These are phyloP conservation scores for Vigna unguiculata DNA, from an alignment of 306 rosid genomes.

Conservation along the genomic window DNA sequence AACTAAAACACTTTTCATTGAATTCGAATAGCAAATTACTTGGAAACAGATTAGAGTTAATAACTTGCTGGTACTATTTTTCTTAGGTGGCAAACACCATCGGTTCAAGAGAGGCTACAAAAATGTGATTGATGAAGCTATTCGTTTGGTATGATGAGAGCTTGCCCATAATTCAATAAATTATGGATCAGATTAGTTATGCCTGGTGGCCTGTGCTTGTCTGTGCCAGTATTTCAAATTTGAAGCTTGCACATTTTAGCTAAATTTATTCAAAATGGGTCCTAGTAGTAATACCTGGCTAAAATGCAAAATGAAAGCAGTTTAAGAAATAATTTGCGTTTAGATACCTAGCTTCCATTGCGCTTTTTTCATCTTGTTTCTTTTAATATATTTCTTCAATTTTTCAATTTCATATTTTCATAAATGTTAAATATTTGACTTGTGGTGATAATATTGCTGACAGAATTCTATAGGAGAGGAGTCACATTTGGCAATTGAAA, in stretches of 20 bases:
- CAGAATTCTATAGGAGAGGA: constrained; percentile 91
- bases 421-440: constrained; percentile 42
- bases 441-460: constrained; percentile 36
- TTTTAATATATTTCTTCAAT: neutral
- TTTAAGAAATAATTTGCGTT: constrained; percentile 5
- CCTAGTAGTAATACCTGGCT: constrained; percentile 11
- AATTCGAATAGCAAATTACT: constrained; percentile 18
- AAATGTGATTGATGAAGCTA: constrained; percentile 96
- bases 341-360: constrained; percentile 25
- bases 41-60: neutral
- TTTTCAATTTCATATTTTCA: constrained; percentile 21
- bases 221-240: constrained; percentile 22
- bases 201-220: constrained; percentile 6
- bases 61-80: constrained; percentile 44
- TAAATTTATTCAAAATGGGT: neutral
- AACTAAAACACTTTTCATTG: constrained; percentile 15
- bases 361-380: constrained; percentile 16
- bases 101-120: constrained; percentile 98
- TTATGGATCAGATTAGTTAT: constrained; percentile 24
- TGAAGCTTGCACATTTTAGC: constrained; percentile 24
- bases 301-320: constrained; percentile 13
- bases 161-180: constrained; percentile 37
- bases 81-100: constrained; percentile 89
- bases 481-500: constrained; percentile 95
- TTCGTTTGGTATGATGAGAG: constrained; percentile 76